Base-by-base conservation (phyloP, 140 eudicot species). In the Cichorium intybus region DNA sequence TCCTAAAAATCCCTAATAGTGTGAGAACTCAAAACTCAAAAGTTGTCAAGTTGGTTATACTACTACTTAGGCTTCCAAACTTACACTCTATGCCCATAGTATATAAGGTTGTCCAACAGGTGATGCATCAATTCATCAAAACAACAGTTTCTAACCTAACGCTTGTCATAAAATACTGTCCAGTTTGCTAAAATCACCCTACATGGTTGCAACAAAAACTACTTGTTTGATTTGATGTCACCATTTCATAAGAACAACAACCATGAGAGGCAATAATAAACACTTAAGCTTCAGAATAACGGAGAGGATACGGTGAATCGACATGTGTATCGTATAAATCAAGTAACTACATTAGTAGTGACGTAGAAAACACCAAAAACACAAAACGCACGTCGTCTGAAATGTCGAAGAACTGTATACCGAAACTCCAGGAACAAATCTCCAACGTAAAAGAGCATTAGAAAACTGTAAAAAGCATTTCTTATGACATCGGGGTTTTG, bases 11-110 rank as follows among this genome's bases (percentile, higher is more conserved):
- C 3, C 3, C 15, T 35, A 35, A 10, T 35, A 2, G 43, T 10
- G 2, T 2, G 14, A 12, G 12, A 7, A 43, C 16, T 43, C 12
- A 43, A 2, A 11, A 14, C 49, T 2, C 48, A 41, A 5, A 41
- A 41, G 48, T 41, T 51, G 28, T 5, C 29, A 51, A 22, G 57
- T 51, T 51, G 57, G 56, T 51, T 51, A 21, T 51, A 51, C 57
- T 51, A 2, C 23, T 16, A 46, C 20, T 12, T 46, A 46, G 31
- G 57, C 57, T 21, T 51, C 16, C 27, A 51, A 51, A 51, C 57
- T 22, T 51, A 20, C 10, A 20, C 56, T 3, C 6, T 1, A 51
- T 22, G 29, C 57, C 31, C 57, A 52, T 52, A 9, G n/a, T 23
- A 27, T 52, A 23, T 52, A 22, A 52, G 54, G 24, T 48, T 48